phyloP scores from a whole-genome alignment of 768 basidiomycete species.

The Hirschioporus abietinus region DNA sequence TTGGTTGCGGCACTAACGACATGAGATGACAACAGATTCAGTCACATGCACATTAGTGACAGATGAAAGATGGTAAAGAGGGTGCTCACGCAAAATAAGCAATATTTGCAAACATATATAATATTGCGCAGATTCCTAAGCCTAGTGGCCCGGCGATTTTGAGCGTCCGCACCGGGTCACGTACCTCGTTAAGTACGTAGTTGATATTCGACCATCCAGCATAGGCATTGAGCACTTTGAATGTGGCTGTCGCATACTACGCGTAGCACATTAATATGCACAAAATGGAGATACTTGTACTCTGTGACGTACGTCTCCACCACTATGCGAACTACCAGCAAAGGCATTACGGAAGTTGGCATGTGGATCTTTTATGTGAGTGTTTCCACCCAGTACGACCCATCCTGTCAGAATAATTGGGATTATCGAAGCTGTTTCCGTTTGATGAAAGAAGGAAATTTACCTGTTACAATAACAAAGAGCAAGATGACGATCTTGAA shows the following conservation, averaged over 20 bases:
- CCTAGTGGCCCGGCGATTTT: conserved; percentile 39
- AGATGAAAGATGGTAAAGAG: conserved; percentile 55
- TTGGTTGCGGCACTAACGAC: conserved; percentile 36
- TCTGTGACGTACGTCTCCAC: conserved; percentile 34
- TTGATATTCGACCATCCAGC: conserved; percentile 53
- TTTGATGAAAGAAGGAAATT: conserved; percentile 2
- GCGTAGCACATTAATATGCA: background rate
- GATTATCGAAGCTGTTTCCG: background rate
- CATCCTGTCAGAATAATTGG: conserved; percentile 32
- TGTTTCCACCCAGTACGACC: conserved; percentile 55
- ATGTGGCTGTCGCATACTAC: conserved; percentile 58
- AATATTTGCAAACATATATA: conserved; percentile 45
- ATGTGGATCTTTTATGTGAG: conserved; percentile 49
- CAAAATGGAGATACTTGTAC: background rate
- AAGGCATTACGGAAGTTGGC: conserved; percentile 56
- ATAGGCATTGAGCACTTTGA: conserved; percentile 49
- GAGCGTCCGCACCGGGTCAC: conserved; percentile 40
- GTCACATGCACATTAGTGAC: conserved; percentile 33
- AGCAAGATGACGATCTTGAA: conserved; percentile 52
- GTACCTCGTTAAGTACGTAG: conserved; percentile 47
- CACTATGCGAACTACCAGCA: conserved; percentile 46
- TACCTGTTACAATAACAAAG: conserved; percentile 49
- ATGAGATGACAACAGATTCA: background rate
- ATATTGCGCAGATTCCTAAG: conserved; percentile 39
- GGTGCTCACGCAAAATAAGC: conserved; percentile 44